Base-by-base conservation (phyloP, 805 yeast genomes). In the Lachancea lanzarotensis region DNA sequence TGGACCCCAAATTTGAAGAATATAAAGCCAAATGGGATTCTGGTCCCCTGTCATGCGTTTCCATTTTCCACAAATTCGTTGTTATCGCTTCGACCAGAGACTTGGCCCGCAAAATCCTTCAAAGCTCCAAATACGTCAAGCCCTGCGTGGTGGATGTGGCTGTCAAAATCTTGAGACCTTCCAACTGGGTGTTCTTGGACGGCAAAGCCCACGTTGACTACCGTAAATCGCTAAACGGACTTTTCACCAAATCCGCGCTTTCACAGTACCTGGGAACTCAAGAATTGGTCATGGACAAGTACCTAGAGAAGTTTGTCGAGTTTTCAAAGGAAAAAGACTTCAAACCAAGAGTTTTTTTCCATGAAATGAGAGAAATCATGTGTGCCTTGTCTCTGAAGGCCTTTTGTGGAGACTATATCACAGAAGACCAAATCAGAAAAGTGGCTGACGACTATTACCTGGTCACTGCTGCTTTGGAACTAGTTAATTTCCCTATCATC, bases 81-180 rank as follows among this genome's bases (percentile, higher is more conserved):
- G 95, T 93, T 41, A 87, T 91, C 66, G 96, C 96, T 7, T 81
- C 93, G 11, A 74, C 82, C 22, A 81, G 96, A 61, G 96, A 89
- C 55, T 72, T 90, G 49, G 84, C 96, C 26, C 79, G 97, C 64
- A 90, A 90, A 59, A 79, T 89, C 49, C 74, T 91, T 57, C 82
- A 79, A 60, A 80, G 95, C 16, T 95, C 96, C 33, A 75, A 79
- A 39, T 93, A 75, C 60, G 97, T 89, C 50, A 89, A 89, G 67
- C 98, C 98, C 5, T 93, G 98, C 71, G 96, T 93, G 49, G 98
- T 93, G 52, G 98, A 93, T 63, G 98, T 89, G 44, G 98, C 98
- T 17, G 75, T 82, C 51, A 93, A 93, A 69, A 87, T 93, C 53
- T 72, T 93, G 59, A 81, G 98, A 68, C 97, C 98, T 38, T 75